phyloP scores from a whole-genome alignment of 2,329 filamentous ascomycete genomes.

The Hypoxylon sp. region DNA sequence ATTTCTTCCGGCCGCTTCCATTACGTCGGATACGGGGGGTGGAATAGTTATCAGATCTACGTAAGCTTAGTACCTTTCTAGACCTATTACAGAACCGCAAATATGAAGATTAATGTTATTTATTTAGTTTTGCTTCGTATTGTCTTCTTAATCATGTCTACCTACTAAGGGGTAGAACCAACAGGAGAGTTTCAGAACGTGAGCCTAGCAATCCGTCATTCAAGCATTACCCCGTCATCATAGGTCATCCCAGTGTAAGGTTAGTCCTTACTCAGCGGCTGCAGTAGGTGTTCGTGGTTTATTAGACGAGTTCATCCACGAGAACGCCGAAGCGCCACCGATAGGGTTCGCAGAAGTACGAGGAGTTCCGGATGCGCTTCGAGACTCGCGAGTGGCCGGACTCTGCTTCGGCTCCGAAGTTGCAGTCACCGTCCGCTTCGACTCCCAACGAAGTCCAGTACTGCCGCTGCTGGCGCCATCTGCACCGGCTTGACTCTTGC shows the following conservation, averaged over 20 bases:
- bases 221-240: slow-evolving; percentile 24
- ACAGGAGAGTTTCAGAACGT: slow-evolving; percentile 21
- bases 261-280: slow-evolving; percentile 51
- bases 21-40: slow-evolving; percentile 1
- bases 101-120: slow-evolving; percentile 31
- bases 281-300: slow-evolving; percentile 60
- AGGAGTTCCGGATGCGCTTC: slow-evolving; percentile 59
- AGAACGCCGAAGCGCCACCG: slow-evolving; percentile 92
- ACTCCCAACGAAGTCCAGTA: slow-evolving; percentile 63
- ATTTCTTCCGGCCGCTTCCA: slow-evolving; percentile 8
- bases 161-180: slow-evolving; percentile 30
- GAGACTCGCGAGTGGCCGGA: slow-evolving; percentile 54
- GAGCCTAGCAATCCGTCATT: slow-evolving; percentile 30
- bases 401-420: slow-evolving; percentile 53
- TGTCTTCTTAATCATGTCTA: slow-evolving; percentile 34
- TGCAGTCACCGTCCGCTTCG: slow-evolving; percentile 62
- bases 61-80: neutral
- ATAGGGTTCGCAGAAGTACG: slow-evolving; percentile 80
- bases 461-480: slow-evolving; percentile 50
- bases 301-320: slow-evolving; percentile 79
- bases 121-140: slow-evolving; percentile 36
- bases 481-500: slow-evolving; percentile 64
- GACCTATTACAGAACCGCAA: neutral
- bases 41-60: neutral
- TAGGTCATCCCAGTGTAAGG: slow-evolving; percentile 4